A percentile compares a stretch with the other conserved stretches of the same genome.
These are phyloP conservation scores for Emericellopsis cladophorae DNA, from an alignment of 2,329 filamentous ascomycete genomes.

Conservation along the genomic window DNA sequence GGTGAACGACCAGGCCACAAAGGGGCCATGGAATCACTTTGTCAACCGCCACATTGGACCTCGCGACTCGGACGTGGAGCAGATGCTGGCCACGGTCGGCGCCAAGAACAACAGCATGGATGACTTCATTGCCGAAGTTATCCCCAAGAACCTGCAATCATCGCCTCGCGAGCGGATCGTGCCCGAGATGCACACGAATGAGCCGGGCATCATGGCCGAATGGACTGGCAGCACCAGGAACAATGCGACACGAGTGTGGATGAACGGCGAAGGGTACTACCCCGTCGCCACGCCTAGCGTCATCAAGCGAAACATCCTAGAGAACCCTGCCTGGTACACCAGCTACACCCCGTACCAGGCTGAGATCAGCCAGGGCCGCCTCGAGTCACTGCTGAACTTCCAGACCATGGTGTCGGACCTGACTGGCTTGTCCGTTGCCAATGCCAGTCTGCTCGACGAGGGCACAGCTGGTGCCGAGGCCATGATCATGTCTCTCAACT, in stretches of 20 bases:
- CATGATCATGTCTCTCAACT: slow-evolving; percentile 83
- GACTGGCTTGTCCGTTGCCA: slow-evolving; percentile 76
- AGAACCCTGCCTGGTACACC: slow-evolving; percentile 94
- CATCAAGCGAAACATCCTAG: slow-evolving; percentile 83
- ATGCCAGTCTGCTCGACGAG: slow-evolving; percentile 85
- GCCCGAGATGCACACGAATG: background rate
- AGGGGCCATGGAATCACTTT: slow-evolving; percentile 31
- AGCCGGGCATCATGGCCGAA: background rate
- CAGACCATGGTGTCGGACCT: slow-evolving; percentile 87
- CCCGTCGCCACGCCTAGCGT: slow-evolving; percentile 77
- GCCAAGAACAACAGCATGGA: slow-evolving; percentile 64
- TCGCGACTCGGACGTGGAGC: slow-evolving; percentile 50
- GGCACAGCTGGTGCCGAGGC: slow-evolving; percentile 88
- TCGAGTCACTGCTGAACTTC: slow-evolving; percentile 90
- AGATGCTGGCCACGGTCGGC: slow-evolving; percentile 72
- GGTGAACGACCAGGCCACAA: too few relatives aligned
- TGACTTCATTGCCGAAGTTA: slow-evolving; percentile 72
- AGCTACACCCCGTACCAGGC: slow-evolving; percentile 97
- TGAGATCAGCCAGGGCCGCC: slow-evolving; percentile 87
- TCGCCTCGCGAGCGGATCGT: slow-evolving; percentile 7
- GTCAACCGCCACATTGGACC: slow-evolving; percentile 80
- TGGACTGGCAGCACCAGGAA: slow-evolving; percentile 35
- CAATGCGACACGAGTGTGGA: slow-evolving; percentile 41
- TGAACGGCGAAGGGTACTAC: slow-evolving; percentile 84
- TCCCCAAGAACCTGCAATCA: slow-evolving; percentile 62